Evolutionary conservation across 352 stramenopile genomes (phyloP).

Genomic region (Globisporangium okanoganense): DNA sequence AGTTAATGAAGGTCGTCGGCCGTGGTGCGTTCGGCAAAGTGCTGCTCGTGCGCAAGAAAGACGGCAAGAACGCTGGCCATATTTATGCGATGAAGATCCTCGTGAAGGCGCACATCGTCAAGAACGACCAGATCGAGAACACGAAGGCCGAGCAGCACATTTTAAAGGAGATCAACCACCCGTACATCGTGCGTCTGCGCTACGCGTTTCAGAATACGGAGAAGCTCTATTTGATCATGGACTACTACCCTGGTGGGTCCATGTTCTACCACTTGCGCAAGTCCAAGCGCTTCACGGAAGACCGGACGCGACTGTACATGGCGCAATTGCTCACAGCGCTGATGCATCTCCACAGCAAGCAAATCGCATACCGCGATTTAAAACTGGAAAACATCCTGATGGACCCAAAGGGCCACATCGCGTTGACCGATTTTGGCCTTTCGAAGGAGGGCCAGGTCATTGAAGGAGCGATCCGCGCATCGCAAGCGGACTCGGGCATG

Average conservation of each 20-base stretch:
- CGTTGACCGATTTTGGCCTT: slow-evolving; percentile 85
- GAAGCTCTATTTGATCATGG: slow-evolving; percentile 96
- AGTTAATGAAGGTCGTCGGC: slow-evolving; percentile 94
- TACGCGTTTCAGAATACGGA: slow-evolving; percentile 88
- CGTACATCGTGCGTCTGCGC: slow-evolving; percentile 80
- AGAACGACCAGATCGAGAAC: slow-evolving; percentile 93
- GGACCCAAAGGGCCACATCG: slow-evolving; percentile 85
- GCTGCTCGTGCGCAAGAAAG: slow-evolving; percentile 92
- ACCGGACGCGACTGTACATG: slow-evolving; percentile 85
- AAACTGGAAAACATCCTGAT: slow-evolving; percentile 91
- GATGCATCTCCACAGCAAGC: slow-evolving; percentile 88
- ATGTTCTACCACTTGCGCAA: slow-evolving; percentile 90
- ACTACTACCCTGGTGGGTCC: slow-evolving; percentile 91
- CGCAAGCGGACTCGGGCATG: slow-evolving; percentile 78
- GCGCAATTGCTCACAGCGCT: slow-evolving; percentile 81
- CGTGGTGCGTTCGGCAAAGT: slow-evolving; percentile 96
- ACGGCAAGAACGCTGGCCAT: slow-evolving; percentile 72
- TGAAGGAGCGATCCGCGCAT: slow-evolving; percentile 77
- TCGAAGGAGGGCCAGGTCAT: slow-evolving; percentile 84
- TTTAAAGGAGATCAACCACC: slow-evolving; percentile 87
- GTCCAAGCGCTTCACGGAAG: slow-evolving; percentile 83
- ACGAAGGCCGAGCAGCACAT: slow-evolving; percentile 90
- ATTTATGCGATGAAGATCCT: slow-evolving; percentile 96
- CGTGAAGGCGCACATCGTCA: slow-evolving; percentile 91
- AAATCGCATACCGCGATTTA: slow-evolving; percentile 87